phyloP scores from a whole-genome alignment of 169 alveolate genomes.

The Plasmodium billcollinsi region DNA sequence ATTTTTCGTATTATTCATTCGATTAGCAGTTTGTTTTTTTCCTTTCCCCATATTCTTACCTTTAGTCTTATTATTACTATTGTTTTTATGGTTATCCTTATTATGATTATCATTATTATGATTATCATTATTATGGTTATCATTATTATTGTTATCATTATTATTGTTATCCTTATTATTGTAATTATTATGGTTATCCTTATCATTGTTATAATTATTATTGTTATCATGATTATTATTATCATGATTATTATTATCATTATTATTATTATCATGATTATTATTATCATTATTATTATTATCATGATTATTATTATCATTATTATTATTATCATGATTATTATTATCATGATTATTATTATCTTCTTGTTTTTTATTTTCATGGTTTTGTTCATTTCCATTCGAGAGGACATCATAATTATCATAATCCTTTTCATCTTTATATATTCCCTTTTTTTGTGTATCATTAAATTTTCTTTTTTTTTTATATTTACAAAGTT shows the following conservation, averaged over 20 bases:
- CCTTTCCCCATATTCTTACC: neutral
- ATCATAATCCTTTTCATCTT: neutral
- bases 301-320: neutral
- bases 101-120: neutral
- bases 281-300: neutral
- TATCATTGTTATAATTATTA: too few species aligned
- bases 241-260: neutral
- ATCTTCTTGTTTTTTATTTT: neutral
- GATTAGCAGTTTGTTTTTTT: too few species aligned
- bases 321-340: neutral
- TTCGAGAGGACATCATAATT: neutral
- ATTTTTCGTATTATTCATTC: too few species aligned
- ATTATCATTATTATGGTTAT: neutral
- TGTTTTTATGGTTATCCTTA: neutral
- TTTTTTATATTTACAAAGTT: slow-evolving; percentile 69
- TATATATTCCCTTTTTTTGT: neutral
- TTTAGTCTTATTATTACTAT: neutral
- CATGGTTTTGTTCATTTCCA: neutral
- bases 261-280: slow-evolving; percentile 2
- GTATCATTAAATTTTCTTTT: slow-evolving; percentile 62
- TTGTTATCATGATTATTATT: too few species aligned
- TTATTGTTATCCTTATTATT: neutral
- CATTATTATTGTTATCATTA: neutral
- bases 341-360: neutral
- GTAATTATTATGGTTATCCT: slow-evolving; percentile 2